These are phyloP conservation scores for Plasmodium falciparum DNA, from an alignment of 169 alveolate genomes.

Conservation along the genomic window DNA sequence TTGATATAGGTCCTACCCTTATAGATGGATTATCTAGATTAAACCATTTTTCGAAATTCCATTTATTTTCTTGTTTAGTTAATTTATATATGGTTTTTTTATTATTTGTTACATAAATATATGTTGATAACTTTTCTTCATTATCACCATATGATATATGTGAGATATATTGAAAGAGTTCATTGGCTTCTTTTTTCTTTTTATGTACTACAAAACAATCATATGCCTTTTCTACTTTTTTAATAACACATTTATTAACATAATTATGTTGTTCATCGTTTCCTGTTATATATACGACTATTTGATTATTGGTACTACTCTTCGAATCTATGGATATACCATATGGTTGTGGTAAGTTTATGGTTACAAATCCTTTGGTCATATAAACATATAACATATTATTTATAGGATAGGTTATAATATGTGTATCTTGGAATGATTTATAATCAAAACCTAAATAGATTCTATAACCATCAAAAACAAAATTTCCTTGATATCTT, in stretches of 20 bases:
- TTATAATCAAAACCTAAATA: slow-evolving; percentile 68
- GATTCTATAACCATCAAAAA: slow-evolving; percentile 50
- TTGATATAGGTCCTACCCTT: slow-evolving; percentile 35
- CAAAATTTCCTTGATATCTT: slow-evolving; percentile 15
- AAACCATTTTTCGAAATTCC: slow-evolving; percentile 35
- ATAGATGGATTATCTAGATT: slow-evolving; percentile 45
- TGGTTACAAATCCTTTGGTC: not conserved
- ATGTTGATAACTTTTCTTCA: not conserved
- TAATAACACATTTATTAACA: slow-evolving; percentile 41
- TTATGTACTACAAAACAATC: slow-evolving; percentile 30
- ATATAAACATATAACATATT: slow-evolving; percentile 33
- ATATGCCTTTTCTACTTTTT: slow-evolving; percentile 13
- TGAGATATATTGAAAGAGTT: slow-evolving; percentile 46
- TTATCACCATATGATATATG: slow-evolving; percentile 14
- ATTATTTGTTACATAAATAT: slow-evolving; percentile 53
- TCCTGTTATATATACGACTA: slow-evolving; percentile 41
- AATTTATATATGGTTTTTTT: slow-evolving; percentile 38
- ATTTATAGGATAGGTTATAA: slow-evolving; percentile 47
- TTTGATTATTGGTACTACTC: slow-evolving; percentile 14
- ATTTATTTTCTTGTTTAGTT: slow-evolving; percentile 22
- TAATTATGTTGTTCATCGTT: slow-evolving; percentile 57
- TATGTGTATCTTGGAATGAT: not conserved
- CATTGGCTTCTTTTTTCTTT: slow-evolving; percentile 38
- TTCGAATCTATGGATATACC: slow-evolving; percentile 34
- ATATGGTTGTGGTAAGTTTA: slow-evolving; percentile 43